Base-by-base conservation (phyloP, 768 basidiomycete species). In the Rhodotorula paludigena region DNA sequence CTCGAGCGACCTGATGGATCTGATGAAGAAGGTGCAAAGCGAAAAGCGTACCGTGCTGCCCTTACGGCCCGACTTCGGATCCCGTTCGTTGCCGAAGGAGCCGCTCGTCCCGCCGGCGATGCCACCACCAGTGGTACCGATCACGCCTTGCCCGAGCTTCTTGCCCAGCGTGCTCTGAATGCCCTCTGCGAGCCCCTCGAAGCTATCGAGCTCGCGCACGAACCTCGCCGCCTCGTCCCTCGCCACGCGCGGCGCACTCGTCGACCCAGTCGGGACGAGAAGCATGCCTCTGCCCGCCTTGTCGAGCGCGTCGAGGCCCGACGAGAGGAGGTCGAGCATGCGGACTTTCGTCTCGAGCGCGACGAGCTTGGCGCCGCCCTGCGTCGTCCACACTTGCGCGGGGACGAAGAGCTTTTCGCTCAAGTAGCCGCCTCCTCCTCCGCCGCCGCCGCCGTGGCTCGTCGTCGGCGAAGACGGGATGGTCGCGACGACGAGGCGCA, bases 331-430 rank as follows among this genome's bases (percentile, higher is more conserved):
- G 64, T 87, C 86, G 47, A 94, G 86, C 60, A 90, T 88, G 45
- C 89, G 85, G 49, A 92, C 85, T 79, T 96, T 93, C 74, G 92
- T 90, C 57, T 85, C 83, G 41, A 92, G 76, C 75, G 89, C 91
- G 42, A 81, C 80, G 56, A 96, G 83, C 77, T 92, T 92, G 38
- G 88, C 89, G 48, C 91, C 90, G 36, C 88, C 88, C 76, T 90
- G 89, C 51, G 89, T 88, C 28, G 65, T 62, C 92, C 92, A 94
- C 32, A 92, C 88, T 75, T 90, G 89, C 62, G 85, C 85, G 21
- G 92, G 90, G 36, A 94, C 88, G 78, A 92, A 91, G 72, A 94
- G 78, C 53, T 87, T 84, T 53, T 86, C 87, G 23, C 90, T 92
- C 63, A 94, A 81, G 77, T 92, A 93, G 39, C 89, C 90, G n/a